Conservation (phyloP, 83 land plant species). For the Thuja plicata region DNA sequence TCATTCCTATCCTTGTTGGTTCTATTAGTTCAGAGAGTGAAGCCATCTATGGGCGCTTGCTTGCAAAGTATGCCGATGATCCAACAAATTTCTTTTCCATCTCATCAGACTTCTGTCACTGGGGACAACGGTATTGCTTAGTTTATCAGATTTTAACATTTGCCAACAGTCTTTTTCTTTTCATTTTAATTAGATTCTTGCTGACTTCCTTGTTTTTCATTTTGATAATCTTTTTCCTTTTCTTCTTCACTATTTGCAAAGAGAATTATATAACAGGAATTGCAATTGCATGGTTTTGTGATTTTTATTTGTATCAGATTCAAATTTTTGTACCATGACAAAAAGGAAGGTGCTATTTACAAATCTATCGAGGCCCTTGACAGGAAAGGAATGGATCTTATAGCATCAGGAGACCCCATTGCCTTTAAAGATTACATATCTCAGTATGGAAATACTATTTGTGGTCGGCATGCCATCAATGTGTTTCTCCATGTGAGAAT, state of each 20-base stretch:
- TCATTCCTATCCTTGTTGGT: conserved; percentile 94
- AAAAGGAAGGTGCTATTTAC: conserved; percentile 83
- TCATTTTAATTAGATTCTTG: background rate
- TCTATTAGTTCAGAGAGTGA: conserved; percentile 80
- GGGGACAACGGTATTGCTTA: conserved; percentile 45
- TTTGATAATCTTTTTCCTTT: background rate
- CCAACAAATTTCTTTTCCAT: conserved; percentile 88
- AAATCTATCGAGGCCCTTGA: conserved; percentile 93
- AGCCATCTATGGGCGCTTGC: conserved; percentile 79
- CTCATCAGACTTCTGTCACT: conserved; percentile 96
- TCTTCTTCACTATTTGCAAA: background rate
- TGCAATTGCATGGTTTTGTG: background rate
- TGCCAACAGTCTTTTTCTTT: conserved; percentile 38
- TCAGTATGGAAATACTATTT: conserved; percentile 92
- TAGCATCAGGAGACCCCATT: conserved; percentile 85
- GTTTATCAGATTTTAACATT: background rate
- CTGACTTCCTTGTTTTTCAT: background rate
- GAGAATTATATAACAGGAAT: background rate
- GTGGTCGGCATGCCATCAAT: conserved; percentile 98
- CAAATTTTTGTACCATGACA: conserved; percentile 68
- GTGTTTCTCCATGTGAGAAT: conserved; percentile 92
- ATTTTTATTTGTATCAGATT: conserved; percentile 35
- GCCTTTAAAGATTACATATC: conserved; percentile 71
- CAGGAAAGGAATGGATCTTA: conserved; percentile 85
- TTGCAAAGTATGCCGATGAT: conserved; percentile 91